Evolutionary conservation across 2,329 filamentous ascomycete genomes (phyloP).

Genomic region (Periconia macrospinosa): DNA sequence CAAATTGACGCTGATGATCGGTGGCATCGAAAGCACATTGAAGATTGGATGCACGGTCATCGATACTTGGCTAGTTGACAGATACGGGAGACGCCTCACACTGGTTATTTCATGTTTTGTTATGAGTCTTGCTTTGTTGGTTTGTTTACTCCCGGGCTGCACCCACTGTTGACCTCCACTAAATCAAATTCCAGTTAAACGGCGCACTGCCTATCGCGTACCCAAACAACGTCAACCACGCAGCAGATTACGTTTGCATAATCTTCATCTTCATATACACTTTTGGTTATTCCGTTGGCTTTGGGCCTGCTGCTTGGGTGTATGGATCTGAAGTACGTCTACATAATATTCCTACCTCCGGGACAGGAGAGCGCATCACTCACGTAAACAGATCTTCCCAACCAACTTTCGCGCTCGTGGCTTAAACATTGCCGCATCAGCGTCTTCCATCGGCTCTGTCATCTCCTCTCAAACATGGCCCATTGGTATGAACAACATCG

Average conservation of each 20-base stretch:
- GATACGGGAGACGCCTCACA: slow-evolving; percentile 53
- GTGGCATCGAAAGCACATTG: slow-evolving; percentile 59
- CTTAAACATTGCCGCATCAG: slow-evolving; percentile 59
- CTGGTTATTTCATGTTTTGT: slow-evolving; percentile 54
- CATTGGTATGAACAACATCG: slow-evolving; percentile 54
- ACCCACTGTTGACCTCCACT: too few relatives aligned
- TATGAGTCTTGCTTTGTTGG: slow-evolving; percentile 59
- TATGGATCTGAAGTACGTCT: slow-evolving; percentile 58
- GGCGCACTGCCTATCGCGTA: slow-evolving; percentile 56
- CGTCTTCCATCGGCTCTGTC: slow-evolving; percentile 59
- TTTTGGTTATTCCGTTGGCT: slow-evolving; percentile 60
- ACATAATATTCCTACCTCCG: neutral
- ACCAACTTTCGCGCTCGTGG: slow-evolving; percentile 60
- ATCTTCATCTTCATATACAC: slow-evolving; percentile 62
- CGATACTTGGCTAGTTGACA: slow-evolving; percentile 61
- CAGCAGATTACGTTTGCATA: slow-evolving; percentile 55
- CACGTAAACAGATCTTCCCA: slow-evolving; percentile 55
- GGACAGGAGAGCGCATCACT: neutral
- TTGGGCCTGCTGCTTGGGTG: slow-evolving; percentile 61
- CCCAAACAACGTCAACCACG: slow-evolving; percentile 52
- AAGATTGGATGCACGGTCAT: slow-evolving; percentile 61
- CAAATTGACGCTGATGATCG: slow-evolving; percentile 54
- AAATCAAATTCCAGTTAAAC: slow-evolving; percentile 51
- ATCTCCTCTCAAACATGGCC: slow-evolving; percentile 60
- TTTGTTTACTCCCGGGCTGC: slow-evolving; percentile 28